phyloP scores from a whole-genome alignment of 768 basidiomycete genomes.

The Vararia minispora region DNA sequence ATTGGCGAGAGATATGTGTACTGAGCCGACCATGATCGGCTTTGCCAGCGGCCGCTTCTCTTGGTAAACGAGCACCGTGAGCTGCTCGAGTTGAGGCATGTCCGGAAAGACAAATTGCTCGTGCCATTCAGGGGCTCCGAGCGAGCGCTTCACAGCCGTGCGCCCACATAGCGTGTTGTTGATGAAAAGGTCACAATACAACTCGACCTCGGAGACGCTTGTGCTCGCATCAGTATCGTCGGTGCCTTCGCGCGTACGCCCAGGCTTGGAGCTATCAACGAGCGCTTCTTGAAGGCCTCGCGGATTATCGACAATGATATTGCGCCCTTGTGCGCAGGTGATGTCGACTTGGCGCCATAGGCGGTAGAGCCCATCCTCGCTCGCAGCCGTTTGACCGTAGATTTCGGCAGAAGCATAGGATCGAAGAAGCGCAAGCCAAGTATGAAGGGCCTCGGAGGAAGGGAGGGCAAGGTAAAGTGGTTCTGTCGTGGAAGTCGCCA shows the following conservation, averaged over 20 bases:
- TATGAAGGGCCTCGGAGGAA: constrained; percentile 49
- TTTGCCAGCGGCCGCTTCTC: constrained; percentile 57
- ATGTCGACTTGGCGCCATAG: constrained; percentile 82
- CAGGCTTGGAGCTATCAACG: constrained; percentile 21
- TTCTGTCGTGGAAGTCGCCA: constrained; percentile 37
- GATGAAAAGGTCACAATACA: constrained; percentile 71
- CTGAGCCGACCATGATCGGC: constrained; percentile 44
- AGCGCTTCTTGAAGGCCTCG: constrained; percentile 38
- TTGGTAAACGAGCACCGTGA: constrained; percentile 59
- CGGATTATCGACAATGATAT: too few species aligned
- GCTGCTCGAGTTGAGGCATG: constrained; percentile 64
- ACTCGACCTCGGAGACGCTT: constrained; percentile 39
- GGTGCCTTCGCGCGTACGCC: neutral
- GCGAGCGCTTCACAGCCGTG: constrained; percentile 61
- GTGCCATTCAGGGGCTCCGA: constrained; percentile 70
- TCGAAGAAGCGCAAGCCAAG: constrained; percentile 72
- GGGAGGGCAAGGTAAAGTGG: constrained; percentile 69
- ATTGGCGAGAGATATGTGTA: constrained; percentile 53
- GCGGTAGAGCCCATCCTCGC: constrained; percentile 63
- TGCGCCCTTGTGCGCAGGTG: constrained; percentile 61
- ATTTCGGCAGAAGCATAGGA: constrained; percentile 76
- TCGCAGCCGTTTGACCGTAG: constrained; percentile 48
- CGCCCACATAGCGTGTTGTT: constrained; percentile 59
- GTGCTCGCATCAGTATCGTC: constrained; percentile 11
- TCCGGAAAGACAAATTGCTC: constrained; percentile 67